Conservation (phyloP, 202 grass and related monocot species). For the Zoysia matrella region DNA sequence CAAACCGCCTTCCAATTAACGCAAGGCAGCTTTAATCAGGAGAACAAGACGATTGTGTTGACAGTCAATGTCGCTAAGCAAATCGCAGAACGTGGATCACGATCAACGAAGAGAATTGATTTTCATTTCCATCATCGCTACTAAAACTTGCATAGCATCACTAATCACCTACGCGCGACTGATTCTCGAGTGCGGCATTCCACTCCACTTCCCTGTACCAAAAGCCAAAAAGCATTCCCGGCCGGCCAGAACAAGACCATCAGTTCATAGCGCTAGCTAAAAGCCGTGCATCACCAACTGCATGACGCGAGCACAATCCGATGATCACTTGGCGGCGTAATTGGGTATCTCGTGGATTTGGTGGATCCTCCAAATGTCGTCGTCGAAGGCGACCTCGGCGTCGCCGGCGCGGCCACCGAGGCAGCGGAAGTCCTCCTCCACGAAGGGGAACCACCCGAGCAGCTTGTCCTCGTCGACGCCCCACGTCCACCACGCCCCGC, state of each 20-base stretch:
- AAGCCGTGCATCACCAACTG: too few relatives aligned
- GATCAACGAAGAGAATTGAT: not conserved
- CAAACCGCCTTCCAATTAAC: too few relatives aligned
- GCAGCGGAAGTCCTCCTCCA: conserved; percentile 70
- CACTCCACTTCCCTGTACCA: not conserved
- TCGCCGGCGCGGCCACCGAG: not conserved
- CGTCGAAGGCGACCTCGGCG: conserved; percentile 43
- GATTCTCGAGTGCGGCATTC: not conserved
- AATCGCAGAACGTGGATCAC: not conserved
- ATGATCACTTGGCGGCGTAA: conserved; percentile 51
- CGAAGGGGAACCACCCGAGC: conserved; percentile 79
- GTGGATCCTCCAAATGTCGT: conserved; percentile 77
- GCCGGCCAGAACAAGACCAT: too few relatives aligned
- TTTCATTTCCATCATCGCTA: conserved; percentile 6
- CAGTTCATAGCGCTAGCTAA: too few relatives aligned
- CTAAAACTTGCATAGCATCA: not conserved
- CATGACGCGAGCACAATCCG: not conserved
- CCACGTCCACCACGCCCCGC: conserved; percentile 57
- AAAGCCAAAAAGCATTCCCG: too few relatives aligned
- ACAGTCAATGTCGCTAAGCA: not conserved
- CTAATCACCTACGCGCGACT: conserved; percentile 8
- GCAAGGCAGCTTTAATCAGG: not conserved
- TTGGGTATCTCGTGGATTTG: conserved; percentile 64
- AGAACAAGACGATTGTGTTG: not conserved
- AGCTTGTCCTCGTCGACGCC: conserved; percentile 74